A percentile compares a stretch with the other conserved stretches of the same genome.
phyloP scores from a whole-genome alignment of 2,329 filamentous ascomycete species.

The Trichocomaceae sp. region DNA sequence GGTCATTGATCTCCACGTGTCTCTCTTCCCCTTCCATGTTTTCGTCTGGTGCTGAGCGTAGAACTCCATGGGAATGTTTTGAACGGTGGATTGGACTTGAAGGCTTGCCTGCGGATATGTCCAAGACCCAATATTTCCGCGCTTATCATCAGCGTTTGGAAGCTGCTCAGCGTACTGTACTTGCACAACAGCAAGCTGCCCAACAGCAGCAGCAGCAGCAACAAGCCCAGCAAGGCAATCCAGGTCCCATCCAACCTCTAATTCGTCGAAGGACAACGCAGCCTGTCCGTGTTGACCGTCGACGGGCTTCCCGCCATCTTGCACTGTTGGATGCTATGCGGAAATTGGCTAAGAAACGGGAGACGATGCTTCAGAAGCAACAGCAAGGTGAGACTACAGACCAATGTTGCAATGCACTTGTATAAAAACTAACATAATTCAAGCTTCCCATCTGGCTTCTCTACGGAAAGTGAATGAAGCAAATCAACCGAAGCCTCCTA shows the following conservation, averaged over 20 bases:
- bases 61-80: conserved; percentile 98
- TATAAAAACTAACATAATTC: conserved; percentile 16
- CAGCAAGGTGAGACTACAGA: conserved; percentile 56
- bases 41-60: conserved; percentile 76
- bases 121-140: conserved; percentile 92
- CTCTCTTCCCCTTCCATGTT: conserved; percentile 68
- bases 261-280: conserved; percentile 63
- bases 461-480: conserved; percentile 74
- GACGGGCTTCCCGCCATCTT: conserved; percentile 78
- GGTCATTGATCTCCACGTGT: conserved; percentile 85
- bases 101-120: conserved; percentile 84
- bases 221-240: conserved; percentile 36
- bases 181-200: conserved; percentile 52
- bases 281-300: conserved; percentile 77
- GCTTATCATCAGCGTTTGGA: conserved; percentile 59
- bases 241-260: conserved; percentile 48
- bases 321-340: conserved; percentile 90
- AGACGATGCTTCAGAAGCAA: conserved; percentile 77
- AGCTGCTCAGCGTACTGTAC: conserved; percentile 54
- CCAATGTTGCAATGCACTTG: neutral
- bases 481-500: conserved; percentile 51
- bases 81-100: conserved; percentile 93
- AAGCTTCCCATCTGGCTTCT: conserved; percentile 63
- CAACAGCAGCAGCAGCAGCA: conserved; percentile 48
- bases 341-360: conserved; percentile 89